Base-by-base conservation (phyloP, 352 stramenopile species). In the Phytophthora agathidicida region DNA sequence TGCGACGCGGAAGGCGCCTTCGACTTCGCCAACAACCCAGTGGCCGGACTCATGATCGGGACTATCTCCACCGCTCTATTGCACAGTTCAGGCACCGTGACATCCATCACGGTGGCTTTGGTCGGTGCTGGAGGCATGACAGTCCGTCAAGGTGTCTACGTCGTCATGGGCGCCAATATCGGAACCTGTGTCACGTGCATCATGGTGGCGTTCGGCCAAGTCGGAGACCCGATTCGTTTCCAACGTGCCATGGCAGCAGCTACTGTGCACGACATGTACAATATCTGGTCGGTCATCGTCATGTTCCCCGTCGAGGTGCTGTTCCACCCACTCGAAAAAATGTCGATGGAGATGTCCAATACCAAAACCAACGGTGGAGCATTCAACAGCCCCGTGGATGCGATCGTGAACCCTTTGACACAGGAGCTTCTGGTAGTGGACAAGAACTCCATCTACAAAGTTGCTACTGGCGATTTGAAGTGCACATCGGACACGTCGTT, bases 111-210 rank as follows among this genome's bases (percentile, higher is more conserved):
- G 3, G 80, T 91, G 30, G 75, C 77, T 2, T 42, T 89, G 0
- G 80, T 89, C 1, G 68, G 86, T 38, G 63, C 85, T 3, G 65
- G 65, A 6, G 71, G 75, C 8, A 73, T 97, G 48, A 74, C 75
- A 10, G 80, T 96, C 24, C 69, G 86, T 10, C 71, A 88, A 55
- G 88, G 69, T 17, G 93, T 96, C 32, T 94, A 86, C 54, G 86
- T 96, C 53, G 73, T 97, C 49, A 96, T 97, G 83, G 90, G 88
- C 14, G 88, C 90, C 37, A 96, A 97, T 60, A 84, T 91, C 45
- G 91, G 89, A 28, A 93, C 83, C 3, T 86, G 83, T 31, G 86
- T 96, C 17, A 96, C 86, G 31, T 95, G 88, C 49, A 95, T 88
- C 42, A 96, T 96, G 63, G 83, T 97, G 19, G 80, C 88, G 7